phyloP scores from a whole-genome alignment of 2,329 filamentous ascomycete genomes.

The Exophiala sideris region DNA sequence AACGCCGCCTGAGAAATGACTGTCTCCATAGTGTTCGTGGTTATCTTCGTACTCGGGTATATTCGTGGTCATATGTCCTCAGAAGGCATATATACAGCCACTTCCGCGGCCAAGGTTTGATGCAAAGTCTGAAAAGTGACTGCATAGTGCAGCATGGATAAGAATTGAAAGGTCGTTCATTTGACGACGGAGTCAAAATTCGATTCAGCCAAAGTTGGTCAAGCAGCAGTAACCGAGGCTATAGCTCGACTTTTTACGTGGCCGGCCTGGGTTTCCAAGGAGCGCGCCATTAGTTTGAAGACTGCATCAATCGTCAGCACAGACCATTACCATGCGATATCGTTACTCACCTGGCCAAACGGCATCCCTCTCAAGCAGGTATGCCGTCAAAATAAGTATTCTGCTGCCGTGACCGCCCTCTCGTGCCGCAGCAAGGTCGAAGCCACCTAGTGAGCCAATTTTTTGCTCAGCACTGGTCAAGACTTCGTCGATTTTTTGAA shows the following conservation, averaged over 20 bases:
- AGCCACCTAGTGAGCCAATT: constrained; percentile 32
- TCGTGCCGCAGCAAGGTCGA: constrained; percentile 34
- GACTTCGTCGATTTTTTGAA: constrained; percentile 78
- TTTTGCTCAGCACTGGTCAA: constrained; percentile 74
- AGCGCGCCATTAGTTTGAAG: constrained; percentile 66
- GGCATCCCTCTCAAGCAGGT: constrained; percentile 81
- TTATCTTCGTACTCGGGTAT: constrained; percentile 18
- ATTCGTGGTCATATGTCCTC: constrained; percentile 22
- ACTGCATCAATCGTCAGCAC: constrained; percentile 42
- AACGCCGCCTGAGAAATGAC: neutral
- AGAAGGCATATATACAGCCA: constrained; percentile 19
- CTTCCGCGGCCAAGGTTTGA: neutral
- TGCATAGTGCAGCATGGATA: constrained; percentile 1
- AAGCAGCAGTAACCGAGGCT: constrained; percentile 36
- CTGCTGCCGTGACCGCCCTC: constrained; percentile 78
- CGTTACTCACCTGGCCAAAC: constrained; percentile 79
- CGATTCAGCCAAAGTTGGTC: neutral
- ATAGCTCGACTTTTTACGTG: constrained; percentile 62
- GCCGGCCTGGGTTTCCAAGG: constrained; percentile 61
- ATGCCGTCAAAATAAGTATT: constrained; percentile 77
- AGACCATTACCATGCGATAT: neutral
- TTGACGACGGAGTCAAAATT: neutral
- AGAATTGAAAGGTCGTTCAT: constrained; percentile 1
- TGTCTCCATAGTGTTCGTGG: neutral
- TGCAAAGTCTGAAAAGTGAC: constrained; percentile 1